A percentile compares a stretch with the other conserved stretches of the same genome.
phyloP scores from a whole-genome alignment of 768 basidiomycete genomes.

The Psilocybe cyanescens region DNA sequence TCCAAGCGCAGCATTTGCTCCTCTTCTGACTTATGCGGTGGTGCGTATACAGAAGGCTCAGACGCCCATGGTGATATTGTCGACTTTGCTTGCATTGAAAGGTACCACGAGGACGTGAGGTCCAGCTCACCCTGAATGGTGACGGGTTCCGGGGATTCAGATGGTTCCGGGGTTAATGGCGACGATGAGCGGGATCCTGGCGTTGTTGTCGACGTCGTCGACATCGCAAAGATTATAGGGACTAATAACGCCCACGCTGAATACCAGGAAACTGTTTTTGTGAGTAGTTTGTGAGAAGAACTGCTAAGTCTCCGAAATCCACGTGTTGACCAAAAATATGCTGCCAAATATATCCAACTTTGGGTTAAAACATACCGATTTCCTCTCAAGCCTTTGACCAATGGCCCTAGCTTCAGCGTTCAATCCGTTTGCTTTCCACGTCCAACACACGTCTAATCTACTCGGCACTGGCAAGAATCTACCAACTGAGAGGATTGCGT shows the following conservation, averaged over 20 bases:
- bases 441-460: not conserved
- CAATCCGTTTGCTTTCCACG: not conserved
- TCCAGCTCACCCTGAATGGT: constrained; percentile 54
- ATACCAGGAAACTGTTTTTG: constrained; percentile 21
- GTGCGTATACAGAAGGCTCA: constrained; percentile 39
- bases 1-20: constrained; percentile 67
- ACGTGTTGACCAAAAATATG: constrained; percentile 10
- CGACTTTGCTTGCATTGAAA: constrained; percentile 45
- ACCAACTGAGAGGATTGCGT: not conserved
- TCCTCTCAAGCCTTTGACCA: not conserved
- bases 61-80: constrained; percentile 46
- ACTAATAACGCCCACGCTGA: constrained; percentile 17
- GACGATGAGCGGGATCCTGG: constrained; percentile 73
- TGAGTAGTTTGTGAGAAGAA: constrained; percentile 14
- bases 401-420: not conserved
- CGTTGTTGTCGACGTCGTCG: constrained; percentile 59
- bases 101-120: constrained; percentile 60
- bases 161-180: constrained; percentile 68
- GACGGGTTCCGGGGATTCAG: constrained; percentile 54
- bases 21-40: constrained; percentile 50
- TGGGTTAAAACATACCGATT: not conserved
- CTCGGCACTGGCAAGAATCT: not conserved
- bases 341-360: constrained; percentile 4
- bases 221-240: constrained; percentile 43
- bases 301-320: not conserved